Conservation (phyloP, 352 stramenopile species). For the Pythium biforme region DNA sequence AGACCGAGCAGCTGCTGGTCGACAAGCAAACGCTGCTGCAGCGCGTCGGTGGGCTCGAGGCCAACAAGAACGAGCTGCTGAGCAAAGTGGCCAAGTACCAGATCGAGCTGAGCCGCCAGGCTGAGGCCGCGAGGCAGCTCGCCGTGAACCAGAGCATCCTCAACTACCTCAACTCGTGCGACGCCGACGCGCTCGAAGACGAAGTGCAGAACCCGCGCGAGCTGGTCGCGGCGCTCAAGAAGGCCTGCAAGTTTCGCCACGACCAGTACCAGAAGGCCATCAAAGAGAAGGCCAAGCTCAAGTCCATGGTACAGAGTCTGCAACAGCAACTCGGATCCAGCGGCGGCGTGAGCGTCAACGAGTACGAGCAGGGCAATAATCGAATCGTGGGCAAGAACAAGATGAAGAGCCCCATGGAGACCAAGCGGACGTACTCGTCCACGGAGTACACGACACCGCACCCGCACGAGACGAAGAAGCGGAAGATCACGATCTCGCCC, state of each 20-base stretch:
- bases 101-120: slow-evolving; percentile 64
- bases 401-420: slow-evolving; percentile 27
- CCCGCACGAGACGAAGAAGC: slow-evolving; percentile 57
- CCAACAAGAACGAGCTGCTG: slow-evolving; percentile 52
- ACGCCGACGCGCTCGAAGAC: slow-evolving; percentile 63
- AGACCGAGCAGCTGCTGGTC: slow-evolving; percentile 59
- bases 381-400: slow-evolving; percentile 13
- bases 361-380: not conserved
- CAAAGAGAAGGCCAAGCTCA: slow-evolving; percentile 72
- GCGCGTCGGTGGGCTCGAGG: slow-evolving; percentile 44
- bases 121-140: slow-evolving; percentile 43
- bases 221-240: slow-evolving; percentile 76
- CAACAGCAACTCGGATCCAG: slow-evolving; percentile 22
- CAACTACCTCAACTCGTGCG: slow-evolving; percentile 68
- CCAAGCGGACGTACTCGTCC: slow-evolving; percentile 29
- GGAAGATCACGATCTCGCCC: slow-evolving; percentile 35
- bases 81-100: slow-evolving; percentile 79
- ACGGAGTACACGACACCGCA: slow-evolving; percentile 27
- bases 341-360: not conserved
- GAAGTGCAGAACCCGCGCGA: slow-evolving; percentile 78
- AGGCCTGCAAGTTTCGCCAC: slow-evolving; percentile 76
- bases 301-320: slow-evolving; percentile 56
- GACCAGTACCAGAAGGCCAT: slow-evolving; percentile 84
- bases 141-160: slow-evolving; percentile 75
- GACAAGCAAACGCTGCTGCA: slow-evolving; percentile 68